A percentile compares a stretch with the other conserved stretches of the same genome.
These are phyloP conservation scores for Cladophialophora psammophila DNA, from an alignment of 2,329 filamentous ascomycete species.

Conservation along the genomic window DNA sequence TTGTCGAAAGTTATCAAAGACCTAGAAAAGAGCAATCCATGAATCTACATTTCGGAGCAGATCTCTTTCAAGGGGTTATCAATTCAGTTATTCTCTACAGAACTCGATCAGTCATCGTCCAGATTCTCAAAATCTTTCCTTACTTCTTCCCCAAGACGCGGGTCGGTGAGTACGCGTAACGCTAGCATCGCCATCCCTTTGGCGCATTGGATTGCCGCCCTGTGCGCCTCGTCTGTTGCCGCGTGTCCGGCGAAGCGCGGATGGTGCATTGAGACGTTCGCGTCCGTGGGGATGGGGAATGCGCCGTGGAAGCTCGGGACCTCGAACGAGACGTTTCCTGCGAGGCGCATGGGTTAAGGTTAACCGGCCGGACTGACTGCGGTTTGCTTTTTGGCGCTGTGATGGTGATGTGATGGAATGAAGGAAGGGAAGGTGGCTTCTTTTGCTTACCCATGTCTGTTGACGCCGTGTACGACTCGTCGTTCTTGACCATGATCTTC, in stretches of 20 bases:
- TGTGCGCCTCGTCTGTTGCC: conserved; percentile 49
- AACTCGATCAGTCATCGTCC: background rate
- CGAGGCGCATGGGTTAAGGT: background rate
- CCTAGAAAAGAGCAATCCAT: background rate
- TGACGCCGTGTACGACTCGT: conserved; percentile 52
- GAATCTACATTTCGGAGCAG: background rate
- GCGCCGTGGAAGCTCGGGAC: conserved; percentile 59
- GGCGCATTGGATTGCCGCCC: conserved; percentile 52
- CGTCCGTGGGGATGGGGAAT: conserved; percentile 53
- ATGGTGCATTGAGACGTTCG: conserved; percentile 49
- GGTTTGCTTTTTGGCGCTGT: too few species aligned
- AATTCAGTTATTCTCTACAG: background rate
- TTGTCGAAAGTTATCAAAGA: background rate
- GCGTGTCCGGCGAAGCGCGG: conserved; percentile 56
- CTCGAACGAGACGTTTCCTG: conserved; percentile 58
- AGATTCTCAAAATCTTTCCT: conserved; percentile 14
- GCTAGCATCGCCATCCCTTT: conserved; percentile 55
- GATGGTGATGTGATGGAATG: background rate
- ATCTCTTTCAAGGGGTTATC: background rate
- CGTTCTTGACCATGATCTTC: conserved; percentile 48
- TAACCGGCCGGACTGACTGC: background rate
- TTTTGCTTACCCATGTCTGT: conserved; percentile 53
- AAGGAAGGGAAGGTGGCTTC: background rate
- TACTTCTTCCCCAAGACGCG: conserved; percentile 8
- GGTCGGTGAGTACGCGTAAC: conserved; percentile 40